Percentiles rank a stretch among this genome's conserved stretches.
These are phyloP conservation scores for Penicillium riverlandense DNA, from an alignment of 495 filamentous ascomycete species.

Conservation along the genomic window DNA sequence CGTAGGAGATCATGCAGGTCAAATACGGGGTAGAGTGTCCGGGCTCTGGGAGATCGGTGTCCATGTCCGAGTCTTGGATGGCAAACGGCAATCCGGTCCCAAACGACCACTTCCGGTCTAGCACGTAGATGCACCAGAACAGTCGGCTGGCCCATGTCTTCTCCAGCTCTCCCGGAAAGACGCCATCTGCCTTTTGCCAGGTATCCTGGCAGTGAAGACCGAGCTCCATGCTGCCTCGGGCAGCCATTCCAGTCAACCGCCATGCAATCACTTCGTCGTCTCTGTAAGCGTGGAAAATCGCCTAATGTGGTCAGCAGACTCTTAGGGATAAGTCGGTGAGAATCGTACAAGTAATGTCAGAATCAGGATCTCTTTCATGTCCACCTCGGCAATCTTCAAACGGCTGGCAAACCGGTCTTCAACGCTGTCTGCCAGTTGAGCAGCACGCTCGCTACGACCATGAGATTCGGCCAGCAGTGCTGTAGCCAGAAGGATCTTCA, in stretches of 20 bases:
- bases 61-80: constrained; percentile 74
- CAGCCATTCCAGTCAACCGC: constrained; percentile 65
- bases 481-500: constrained; percentile 73
- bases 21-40: constrained; percentile 30
- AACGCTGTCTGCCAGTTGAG: constrained; percentile 62
- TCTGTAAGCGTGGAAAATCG: constrained; percentile 74
- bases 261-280: constrained; percentile 75
- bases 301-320: constrained; percentile 31
- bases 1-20: constrained; percentile 57
- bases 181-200: constrained; percentile 49
- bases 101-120: constrained; percentile 77
- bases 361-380: constrained; percentile 63
- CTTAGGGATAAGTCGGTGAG: background rate
- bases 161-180: constrained; percentile 51
- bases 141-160: constrained; percentile 56
- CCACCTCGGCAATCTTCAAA: constrained; percentile 55
- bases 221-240: constrained; percentile 65
- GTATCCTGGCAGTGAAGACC: constrained; percentile 72
- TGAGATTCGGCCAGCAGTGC: constrained; percentile 63
- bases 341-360: constrained; percentile 56
- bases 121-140: constrained; percentile 79
- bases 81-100: constrained; percentile 73
- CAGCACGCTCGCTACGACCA: constrained; percentile 66
- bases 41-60: constrained; percentile 65
- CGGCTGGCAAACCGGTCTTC: constrained; percentile 56